phyloP scores from a whole-genome alignment of 1,284 basidiomycete genomes.

The Rhodotorula sp. region DNA sequence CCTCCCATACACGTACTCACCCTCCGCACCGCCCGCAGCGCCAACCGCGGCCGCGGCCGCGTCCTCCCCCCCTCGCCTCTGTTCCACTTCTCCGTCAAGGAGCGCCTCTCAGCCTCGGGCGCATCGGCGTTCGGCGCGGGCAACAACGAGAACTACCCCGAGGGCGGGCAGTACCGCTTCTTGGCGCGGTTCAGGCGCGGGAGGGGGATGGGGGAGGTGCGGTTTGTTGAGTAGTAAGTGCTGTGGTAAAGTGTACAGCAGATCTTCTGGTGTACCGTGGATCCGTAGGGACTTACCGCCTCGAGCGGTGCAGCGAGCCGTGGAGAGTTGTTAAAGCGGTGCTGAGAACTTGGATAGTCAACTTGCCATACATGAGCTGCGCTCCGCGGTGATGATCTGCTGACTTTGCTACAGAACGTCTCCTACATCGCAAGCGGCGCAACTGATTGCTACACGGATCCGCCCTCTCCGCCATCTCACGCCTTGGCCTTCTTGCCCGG shows the following conservation, averaged over 20 bases:
- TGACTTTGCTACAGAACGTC: background rate
- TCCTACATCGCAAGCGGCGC: no score
- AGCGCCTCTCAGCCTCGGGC: constrained; percentile 8
- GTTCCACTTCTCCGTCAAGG: constrained; percentile 29
- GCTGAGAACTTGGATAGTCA: no score
- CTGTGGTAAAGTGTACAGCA: no score
- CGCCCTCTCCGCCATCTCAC: background rate
- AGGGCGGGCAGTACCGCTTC: constrained; percentile 15
- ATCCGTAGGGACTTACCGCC: no score
- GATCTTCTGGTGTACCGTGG: background rate
- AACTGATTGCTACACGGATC: no score
- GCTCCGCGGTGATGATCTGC: no score
- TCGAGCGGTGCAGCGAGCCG: no score
- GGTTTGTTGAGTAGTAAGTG: constrained; percentile 11
- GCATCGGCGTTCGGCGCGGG: constrained; percentile 5
- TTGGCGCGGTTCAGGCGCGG: constrained; percentile 14
- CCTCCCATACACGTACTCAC: background rate
- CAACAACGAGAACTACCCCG: constrained; percentile 28
- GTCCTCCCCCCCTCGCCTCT: constrained; percentile 8
- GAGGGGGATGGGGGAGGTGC: background rate
- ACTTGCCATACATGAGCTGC: no score
- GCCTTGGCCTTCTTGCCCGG: constrained; percentile 5
- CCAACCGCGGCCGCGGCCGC: constrained; percentile 30
- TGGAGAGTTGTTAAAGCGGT: no score
- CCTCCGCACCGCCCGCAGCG: background rate